Base-by-base conservation (phyloP, 2,329 filamentous ascomycete genomes). In the Neophaeococcomyces aloes region DNA sequence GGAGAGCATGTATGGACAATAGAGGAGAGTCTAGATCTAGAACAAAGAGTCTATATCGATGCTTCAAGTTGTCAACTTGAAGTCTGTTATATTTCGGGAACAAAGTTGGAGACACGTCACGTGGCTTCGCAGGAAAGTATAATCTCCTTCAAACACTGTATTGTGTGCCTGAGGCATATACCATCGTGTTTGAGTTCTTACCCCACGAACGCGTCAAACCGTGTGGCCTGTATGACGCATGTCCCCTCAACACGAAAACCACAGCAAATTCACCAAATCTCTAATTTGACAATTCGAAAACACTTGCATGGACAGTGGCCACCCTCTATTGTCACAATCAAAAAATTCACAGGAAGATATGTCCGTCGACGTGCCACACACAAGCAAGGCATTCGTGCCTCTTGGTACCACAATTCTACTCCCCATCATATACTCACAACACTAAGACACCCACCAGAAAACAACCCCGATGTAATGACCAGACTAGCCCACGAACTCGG, bases 401-500 rank as follows among this genome's bases (percentile, higher is more conserved):
- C 61, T 70, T 29, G 67, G 67, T 69, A 58, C 39, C 51, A 10
- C 7, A 11, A 21, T 21, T 30, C 1, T 7, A n/a, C n/a, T 30
- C 32, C 25, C 35, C 19, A 33, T 44, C 14, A 29, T 36, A 10
- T 21, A 21, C 13, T 25, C 14, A 15, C 13, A 37, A 34, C 45
- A 46, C 43, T 36, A 5, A 32, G n/a, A n/a, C 25, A 7, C 23
- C 23, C 50, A 40, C 40, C 49, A 76, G 77, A 80, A 61, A 79
- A 79, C 55, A 94, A 95, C 68, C 88, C 91, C 0, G 79, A 86
- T 65, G 79, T 95, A 25, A 91, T 96, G 80, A 88, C 80, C 42
- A 67, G 72, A 33, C 80, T 96, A 29, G 76, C 93, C 38, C 84
- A 83, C 68, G 78, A 79, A 54, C 83, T 96, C 19, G 89, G 89